phyloP scores from a whole-genome alignment of 495 filamentous ascomycete genomes.

The Trichoderma orchidacearum region DNA sequence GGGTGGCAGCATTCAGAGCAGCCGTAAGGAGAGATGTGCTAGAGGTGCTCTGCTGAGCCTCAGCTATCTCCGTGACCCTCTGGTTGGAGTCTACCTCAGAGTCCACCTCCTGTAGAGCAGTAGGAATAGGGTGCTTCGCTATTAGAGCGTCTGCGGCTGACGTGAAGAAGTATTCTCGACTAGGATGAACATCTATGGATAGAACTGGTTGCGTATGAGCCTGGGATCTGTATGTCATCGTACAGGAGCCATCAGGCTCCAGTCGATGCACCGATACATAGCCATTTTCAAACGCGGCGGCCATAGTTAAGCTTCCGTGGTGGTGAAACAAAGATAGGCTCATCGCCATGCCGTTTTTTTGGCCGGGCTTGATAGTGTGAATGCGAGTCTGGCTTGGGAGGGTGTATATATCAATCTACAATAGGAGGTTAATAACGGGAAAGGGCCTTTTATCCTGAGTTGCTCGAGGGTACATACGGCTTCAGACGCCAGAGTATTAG shows the following conservation, averaged over 20 bases:
- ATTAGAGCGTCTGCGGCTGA: slow-evolving; percentile 62
- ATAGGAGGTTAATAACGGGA: neutral
- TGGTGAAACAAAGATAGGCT: slow-evolving; percentile 49
- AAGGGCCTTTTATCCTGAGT: neutral
- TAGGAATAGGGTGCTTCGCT: slow-evolving; percentile 38
- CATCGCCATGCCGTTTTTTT: slow-evolving; percentile 86
- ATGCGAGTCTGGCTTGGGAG: slow-evolving; percentile 59
- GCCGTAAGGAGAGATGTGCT: slow-evolving; percentile 14
- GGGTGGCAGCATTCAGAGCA: slow-evolving; percentile 7
- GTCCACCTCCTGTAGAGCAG: neutral
- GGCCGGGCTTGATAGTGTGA: slow-evolving; percentile 45
- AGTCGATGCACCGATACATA: slow-evolving; percentile 45
- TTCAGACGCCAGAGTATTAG: slow-evolving; percentile 62
- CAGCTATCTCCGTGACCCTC: neutral
- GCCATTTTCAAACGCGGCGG: slow-evolving; percentile 82
- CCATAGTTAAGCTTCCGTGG: slow-evolving; percentile 28
- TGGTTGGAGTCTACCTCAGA: neutral
- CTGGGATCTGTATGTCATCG: slow-evolving; percentile 48
- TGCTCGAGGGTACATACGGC: slow-evolving; percentile 34
- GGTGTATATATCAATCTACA: slow-evolving; percentile 70
- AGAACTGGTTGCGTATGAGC: slow-evolving; percentile 76
- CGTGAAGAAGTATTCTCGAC: slow-evolving; percentile 52
- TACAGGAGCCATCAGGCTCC: slow-evolving; percentile 32
- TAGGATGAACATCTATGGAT: slow-evolving; percentile 53
- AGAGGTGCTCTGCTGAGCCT: neutral